These are phyloP conservation scores for Stevia rebaudiana DNA, from an alignment of 140 eudicot species.

Conservation along the genomic window DNA sequence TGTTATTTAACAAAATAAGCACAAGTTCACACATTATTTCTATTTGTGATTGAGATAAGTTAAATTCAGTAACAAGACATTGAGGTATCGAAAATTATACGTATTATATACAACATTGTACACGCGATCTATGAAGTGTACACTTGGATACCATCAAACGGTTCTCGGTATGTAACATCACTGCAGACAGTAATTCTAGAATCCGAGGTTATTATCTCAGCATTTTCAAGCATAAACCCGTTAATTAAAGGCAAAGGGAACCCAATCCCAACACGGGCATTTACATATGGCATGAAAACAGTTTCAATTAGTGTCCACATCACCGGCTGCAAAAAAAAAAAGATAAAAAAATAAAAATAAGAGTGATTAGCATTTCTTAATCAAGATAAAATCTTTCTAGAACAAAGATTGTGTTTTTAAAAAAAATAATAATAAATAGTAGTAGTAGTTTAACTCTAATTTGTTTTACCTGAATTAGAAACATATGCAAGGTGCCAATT, in stretches of 20 bases:
- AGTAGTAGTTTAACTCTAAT: neutral
- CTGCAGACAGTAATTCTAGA: constrained; percentile 61
- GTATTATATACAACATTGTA: constrained; percentile 20
- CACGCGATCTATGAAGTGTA: constrained; percentile 21
- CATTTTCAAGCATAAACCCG: constrained; percentile 65
- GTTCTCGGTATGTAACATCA: constrained; percentile 38
- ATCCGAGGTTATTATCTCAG: constrained; percentile 42
- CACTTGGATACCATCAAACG: constrained; percentile 11
- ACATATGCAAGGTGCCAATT: constrained; percentile 67
- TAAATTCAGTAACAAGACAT: neutral
- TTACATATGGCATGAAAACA: constrained; percentile 62
- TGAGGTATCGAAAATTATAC: constrained; percentile 11
- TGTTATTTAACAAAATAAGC: too few relatives aligned
- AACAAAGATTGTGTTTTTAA: neutral
- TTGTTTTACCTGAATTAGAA: constrained; percentile 53
- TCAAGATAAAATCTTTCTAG: neutral
- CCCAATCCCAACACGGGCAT: constrained; percentile 52
- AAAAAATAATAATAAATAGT: too few relatives aligned
- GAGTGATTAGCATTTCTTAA: neutral
- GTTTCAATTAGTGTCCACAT: constrained; percentile 55
- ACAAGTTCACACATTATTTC: too few relatives aligned
- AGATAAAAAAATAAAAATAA: neutral
- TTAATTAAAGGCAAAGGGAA: constrained; percentile 55
- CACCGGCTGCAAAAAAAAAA: constrained; percentile 60
- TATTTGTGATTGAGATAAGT: neutral